A percentile compares a stretch with the other conserved stretches of the same genome.
Conservation (phyloP, 1,139 yeast species). For the Torulaspora pretoriensis region DNA sequence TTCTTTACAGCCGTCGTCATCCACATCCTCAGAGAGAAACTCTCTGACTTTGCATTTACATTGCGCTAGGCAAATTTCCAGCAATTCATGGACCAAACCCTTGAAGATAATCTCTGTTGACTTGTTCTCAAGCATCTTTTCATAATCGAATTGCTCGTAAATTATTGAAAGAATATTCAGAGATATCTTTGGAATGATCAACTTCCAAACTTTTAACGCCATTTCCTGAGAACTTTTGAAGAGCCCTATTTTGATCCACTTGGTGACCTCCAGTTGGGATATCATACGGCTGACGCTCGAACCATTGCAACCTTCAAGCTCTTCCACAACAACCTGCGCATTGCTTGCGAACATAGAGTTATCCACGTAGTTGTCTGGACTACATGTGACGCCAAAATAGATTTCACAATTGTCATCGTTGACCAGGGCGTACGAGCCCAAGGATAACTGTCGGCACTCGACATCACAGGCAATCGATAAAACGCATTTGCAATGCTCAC, state of each 20-base stretch:
- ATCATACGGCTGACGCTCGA: constrained; percentile 20
- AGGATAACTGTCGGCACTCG: constrained; percentile 31
- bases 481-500: constrained; percentile 19
- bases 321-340: constrained; percentile 12
- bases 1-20: constrained; percentile 1
- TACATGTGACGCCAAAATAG: constrained; percentile 27
- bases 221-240: constrained; percentile 18
- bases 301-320: constrained; percentile 9
- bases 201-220: constrained; percentile 31
- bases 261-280: constrained; percentile 18
- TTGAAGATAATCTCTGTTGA: constrained; percentile 26
- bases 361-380: constrained; percentile 9
- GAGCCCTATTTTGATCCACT: constrained; percentile 21
- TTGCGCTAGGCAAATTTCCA: constrained; percentile 26
- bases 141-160: constrained; percentile 31
- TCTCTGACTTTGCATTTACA: constrained; percentile 20
- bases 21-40: constrained; percentile 7
- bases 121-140: constrained; percentile 20
- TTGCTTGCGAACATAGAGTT: constrained; percentile 13
- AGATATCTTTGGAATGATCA: constrained; percentile 30
- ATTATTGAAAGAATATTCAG: constrained; percentile 31
- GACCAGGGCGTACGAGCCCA: constrained; percentile 31
- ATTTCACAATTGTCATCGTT: constrained; percentile 27
- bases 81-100: constrained; percentile 29
- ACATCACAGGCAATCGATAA: constrained; percentile 28